Base-by-base conservation (phyloP, 2,329 filamentous ascomycete genomes). In the Xylariaceae sp. region DNA sequence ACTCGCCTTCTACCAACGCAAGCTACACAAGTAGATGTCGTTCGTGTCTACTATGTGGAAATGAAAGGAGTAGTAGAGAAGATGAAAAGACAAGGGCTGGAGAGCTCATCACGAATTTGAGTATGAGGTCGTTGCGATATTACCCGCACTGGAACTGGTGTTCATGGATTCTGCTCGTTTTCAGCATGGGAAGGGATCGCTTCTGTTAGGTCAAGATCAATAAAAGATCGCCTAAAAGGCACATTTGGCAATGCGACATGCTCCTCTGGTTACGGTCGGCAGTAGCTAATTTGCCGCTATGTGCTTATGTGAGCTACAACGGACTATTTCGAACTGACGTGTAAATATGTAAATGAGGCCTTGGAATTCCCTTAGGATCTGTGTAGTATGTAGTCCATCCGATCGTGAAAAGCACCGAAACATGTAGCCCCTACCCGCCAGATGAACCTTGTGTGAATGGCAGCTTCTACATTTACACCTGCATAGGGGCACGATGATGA, bases 1-100 rank as follows among this genome's bases (percentile, higher is more conserved):
- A 87, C 86, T 99, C 73, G 92, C 92, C 78, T 99, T 99, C 90
- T 99, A 99, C 91, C 92, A 96, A 88, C 90, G 90, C 83, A 92
- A 92, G 82, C 91, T 97, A 79, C 90, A 94, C 87, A 97, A 96
- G 86, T 97, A 97, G 83, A 84, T 57, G 65, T 55, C 23, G 3
- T 33, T 23, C 39, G 45, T 37, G 41, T 53, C 36, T 51, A 23
- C 26, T 44, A 52, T 26, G 27, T 54, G 39, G 53, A 7, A 18
- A 26, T 32, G 35, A 50, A 44, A 30, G 21, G 39, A 30, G 30
- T 57, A n/a, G 35, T 33, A 41, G 48, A 48, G 57, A 55, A 40
- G 55, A 58, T 50, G 53, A 57, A 59, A 56, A 57, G 35, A 48
- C 33, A 42, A 33, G 16, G 56, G 53, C 35, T 36, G 49, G 41